Conservation (phyloP, 352 stramenopile genomes). For the Globisporangium paroecandrum region DNA sequence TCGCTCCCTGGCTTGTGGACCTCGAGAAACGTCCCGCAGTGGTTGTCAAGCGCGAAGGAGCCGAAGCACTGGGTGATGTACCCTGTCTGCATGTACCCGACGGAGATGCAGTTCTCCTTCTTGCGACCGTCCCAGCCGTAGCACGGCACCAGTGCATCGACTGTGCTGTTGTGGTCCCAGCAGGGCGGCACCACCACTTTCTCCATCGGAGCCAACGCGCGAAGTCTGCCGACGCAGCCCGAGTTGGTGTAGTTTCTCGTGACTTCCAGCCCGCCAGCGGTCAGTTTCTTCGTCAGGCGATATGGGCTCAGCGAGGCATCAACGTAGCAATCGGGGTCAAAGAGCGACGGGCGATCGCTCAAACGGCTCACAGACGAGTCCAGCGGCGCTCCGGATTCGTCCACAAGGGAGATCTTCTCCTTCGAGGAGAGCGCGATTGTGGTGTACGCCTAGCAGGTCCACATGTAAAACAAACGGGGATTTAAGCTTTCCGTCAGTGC, state of each 20-base stretch:
- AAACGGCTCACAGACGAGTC: slow-evolving; percentile 61
- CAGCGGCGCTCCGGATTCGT: slow-evolving; percentile 57
- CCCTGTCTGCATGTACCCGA: slow-evolving; percentile 78
- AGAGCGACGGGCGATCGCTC: slow-evolving; percentile 60
- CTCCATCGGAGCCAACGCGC: slow-evolving; percentile 41
- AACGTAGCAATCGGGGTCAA: slow-evolving; percentile 73
- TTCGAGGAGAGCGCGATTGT: slow-evolving; percentile 29
- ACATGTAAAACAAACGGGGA: neutral
- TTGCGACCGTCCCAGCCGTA: slow-evolving; percentile 55
- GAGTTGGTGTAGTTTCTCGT: slow-evolving; percentile 54
- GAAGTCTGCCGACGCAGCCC: slow-evolving; percentile 49
- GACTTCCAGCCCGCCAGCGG: slow-evolving; percentile 31
- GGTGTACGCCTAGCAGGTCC: slow-evolving; percentile 38
- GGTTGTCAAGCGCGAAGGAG: slow-evolving; percentile 60
- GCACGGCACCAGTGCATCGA: slow-evolving; percentile 65
- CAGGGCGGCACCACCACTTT: slow-evolving; percentile 62
- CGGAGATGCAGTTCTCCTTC: slow-evolving; percentile 59
- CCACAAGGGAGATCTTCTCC: slow-evolving; percentile 64
- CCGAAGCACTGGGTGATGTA: slow-evolving; percentile 77
- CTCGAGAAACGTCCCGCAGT: slow-evolving; percentile 86
- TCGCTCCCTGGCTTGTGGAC: slow-evolving; percentile 65
- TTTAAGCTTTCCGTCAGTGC: neutral
- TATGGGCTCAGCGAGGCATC: slow-evolving; percentile 47
- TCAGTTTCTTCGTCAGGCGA: slow-evolving; percentile 57
- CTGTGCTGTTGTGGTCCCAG: slow-evolving; percentile 80